These are phyloP conservation scores for Globisporangium polare DNA, from an alignment of 352 stramenopile genomes.

Conservation along the genomic window DNA sequence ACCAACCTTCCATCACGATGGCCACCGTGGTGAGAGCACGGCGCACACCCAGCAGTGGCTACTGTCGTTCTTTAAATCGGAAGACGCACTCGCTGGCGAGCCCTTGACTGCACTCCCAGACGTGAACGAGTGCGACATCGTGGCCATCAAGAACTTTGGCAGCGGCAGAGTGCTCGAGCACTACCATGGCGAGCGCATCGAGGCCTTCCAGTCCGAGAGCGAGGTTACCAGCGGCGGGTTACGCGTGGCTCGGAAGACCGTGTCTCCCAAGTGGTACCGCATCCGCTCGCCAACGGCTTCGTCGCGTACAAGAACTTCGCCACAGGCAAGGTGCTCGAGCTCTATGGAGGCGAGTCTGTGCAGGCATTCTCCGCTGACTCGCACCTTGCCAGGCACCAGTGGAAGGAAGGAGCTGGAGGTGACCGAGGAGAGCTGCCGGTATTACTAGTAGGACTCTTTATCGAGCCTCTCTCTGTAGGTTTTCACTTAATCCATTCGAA, in stretches of 20 bases:
- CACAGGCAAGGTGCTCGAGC: neutral
- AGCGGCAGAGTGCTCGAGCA: neutral
- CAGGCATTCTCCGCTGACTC: neutral
- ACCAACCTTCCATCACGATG: too few species aligned
- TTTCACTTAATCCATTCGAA: too few species aligned
- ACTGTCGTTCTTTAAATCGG: neutral
- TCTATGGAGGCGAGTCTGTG: neutral
- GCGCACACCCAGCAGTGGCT: neutral
- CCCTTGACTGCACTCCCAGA: neutral
- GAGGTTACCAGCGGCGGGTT: neutral
- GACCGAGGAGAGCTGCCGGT: neutral
- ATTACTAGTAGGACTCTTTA: too few species aligned
- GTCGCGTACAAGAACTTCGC: neutral
- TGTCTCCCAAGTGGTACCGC: neutral
- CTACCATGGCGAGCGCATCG: neutral
- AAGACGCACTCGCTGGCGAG: too few species aligned
- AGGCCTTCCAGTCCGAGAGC: neutral
- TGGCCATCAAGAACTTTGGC: neutral
- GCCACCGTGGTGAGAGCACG: too few species aligned
- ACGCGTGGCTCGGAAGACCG: neutral
- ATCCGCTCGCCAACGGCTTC: neutral
- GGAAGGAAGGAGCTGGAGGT: slow-evolving; percentile 1
- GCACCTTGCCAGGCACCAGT: neutral
- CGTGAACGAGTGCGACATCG: neutral
- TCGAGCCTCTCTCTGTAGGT: too few species aligned